Evolutionary conservation across 192 early-diverging fungal species (phyloP), one percentile per base, ranked within the genome.

Genomic region (Coemansia sp.): DNA sequence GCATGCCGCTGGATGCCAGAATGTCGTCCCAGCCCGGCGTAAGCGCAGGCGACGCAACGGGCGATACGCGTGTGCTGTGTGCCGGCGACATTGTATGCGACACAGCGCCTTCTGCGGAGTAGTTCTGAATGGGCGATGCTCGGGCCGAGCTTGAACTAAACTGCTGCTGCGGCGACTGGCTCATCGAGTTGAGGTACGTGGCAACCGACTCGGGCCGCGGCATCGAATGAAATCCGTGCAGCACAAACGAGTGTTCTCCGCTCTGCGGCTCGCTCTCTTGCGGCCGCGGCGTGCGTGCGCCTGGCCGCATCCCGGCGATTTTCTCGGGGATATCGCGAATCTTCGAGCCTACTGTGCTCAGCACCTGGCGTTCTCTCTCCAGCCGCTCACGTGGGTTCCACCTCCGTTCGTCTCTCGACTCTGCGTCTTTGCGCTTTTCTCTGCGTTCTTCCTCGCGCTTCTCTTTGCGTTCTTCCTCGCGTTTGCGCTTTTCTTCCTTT

Each of bases 1-100:
- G 62, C 77, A 80, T 74, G 60, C 71, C 71, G 38, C 77, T 71
- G 23, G 77, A 62, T 1, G 77, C 71, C 59, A 80, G 3, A 34
- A 80, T 67, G 15, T 80, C 77, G 36, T 80, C 77, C 77, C 77
- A 80, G 11, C 77, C 77, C 4, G 77, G 77, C 21, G 77, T 79
- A 22, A 5, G 36, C 3, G 44, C 57, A 1, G 77, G 77, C 37
- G 77, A 79, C 6, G 64, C 23, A 9, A n/a, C 23, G 0, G 68
- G 59, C 22, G 76, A 69, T 11, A 52, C 38, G 19, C 22, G 19
- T 26, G 23, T 21, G 59, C 67, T 63, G 21, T 34, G 67, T 9
- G 5, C 31, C 15, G 58, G 50, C 10, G 64, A 62, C 34, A 42
- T 23, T 60, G 42, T 2, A 63, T 26, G 25, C 36, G 44, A 31